phyloP scores from a whole-genome alignment of 106 monocot species.

The Allium fistulosum region DNA sequence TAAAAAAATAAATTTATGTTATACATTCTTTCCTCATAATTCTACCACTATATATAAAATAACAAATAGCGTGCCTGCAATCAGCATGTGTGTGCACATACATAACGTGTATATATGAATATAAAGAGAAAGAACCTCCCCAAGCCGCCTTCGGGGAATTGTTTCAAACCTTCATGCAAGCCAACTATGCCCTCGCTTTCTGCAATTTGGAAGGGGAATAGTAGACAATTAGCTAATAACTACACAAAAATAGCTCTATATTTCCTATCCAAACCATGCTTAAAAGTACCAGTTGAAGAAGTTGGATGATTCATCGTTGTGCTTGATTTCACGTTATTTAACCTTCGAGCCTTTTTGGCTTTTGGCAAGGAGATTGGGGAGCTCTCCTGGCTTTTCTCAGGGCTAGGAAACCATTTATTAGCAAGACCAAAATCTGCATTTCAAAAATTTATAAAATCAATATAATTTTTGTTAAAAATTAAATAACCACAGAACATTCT shows the following conservation, averaged over 20 bases:
- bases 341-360: conserved; percentile 16
- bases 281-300: conserved; percentile 6
- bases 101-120: no score
- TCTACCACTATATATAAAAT: no score
- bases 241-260: background rate
- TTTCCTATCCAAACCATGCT: conserved; percentile 8
- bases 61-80: no score
- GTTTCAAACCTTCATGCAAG: conserved; percentile 20
- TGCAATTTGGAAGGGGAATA: conserved; percentile 15
- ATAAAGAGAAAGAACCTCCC: conserved; percentile 36
- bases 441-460: background rate
- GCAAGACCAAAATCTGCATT: conserved; percentile 27
- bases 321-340: conserved; percentile 14
- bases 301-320: background rate
- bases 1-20: no score
- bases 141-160: conserved; percentile 48
- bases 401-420: conserved; percentile 17
- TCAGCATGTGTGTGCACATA: no score
- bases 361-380: conserved; percentile 14
- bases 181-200: conserved; percentile 32
- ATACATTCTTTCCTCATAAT: no score
- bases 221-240: background rate
- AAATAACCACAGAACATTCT: no score
- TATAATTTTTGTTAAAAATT: no score
- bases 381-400: conserved; percentile 6